These are phyloP conservation scores for Vitis vinifera DNA, from an alignment of 164 flowering plant genomes.

Conservation along the genomic window DNA sequence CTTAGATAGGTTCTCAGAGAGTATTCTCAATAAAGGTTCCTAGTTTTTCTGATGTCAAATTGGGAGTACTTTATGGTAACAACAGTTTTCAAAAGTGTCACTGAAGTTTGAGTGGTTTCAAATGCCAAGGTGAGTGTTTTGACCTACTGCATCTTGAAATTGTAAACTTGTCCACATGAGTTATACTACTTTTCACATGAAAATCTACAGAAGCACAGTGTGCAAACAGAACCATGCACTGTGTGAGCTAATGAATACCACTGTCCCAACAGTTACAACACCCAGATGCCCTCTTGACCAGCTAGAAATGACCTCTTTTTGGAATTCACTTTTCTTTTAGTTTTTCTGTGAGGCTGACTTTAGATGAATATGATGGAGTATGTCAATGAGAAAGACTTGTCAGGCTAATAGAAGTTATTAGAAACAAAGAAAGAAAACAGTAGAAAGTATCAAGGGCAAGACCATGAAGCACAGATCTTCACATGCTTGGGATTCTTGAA, in stretches of 20 bases:
- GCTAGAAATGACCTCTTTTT: neutral
- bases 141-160: constrained; percentile 10
- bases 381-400: neutral
- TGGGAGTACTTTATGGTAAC: constrained; percentile 2
- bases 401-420: neutral
- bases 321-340: constrained; percentile 1
- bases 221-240: constrained; percentile 4
- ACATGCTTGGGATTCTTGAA: neutral
- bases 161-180: constrained; percentile 2
- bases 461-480: neutral
- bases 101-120: constrained; percentile 12
- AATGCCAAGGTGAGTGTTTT: constrained; percentile 5
- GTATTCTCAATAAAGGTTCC: constrained; percentile 10
- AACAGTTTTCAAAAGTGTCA: constrained; percentile 5
- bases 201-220: constrained; percentile 5
- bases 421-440: neutral
- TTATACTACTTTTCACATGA: constrained; percentile 4
- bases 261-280: constrained; percentile 11
- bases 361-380: neutral
- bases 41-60: neutral
- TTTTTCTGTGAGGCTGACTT: constrained; percentile 6
- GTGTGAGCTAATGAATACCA: constrained; percentile 4
- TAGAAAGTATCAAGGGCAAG: neutral
- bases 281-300: constrained; percentile 9
- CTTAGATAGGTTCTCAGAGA: constrained; percentile 1